A percentile compares a stretch with the other conserved stretches of the same genome.
Conservation (phyloP, 345 rosid species). For the Hibiscus tridactylites region DNA sequence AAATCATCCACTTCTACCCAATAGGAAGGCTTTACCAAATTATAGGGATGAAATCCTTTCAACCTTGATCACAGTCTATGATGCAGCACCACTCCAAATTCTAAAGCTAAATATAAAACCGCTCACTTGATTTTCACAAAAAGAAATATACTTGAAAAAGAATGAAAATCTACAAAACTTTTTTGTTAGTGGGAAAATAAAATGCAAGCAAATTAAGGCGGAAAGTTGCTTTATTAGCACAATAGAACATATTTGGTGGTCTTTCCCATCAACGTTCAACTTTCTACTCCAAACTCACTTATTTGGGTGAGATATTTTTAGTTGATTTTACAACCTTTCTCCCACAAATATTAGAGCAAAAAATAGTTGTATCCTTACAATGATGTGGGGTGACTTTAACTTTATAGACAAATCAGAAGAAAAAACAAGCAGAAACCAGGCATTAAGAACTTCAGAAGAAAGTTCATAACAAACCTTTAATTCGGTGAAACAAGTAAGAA, state of each 20-base stretch:
- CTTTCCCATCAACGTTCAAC: background rate
- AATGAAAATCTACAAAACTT: background rate
- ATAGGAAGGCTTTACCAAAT: background rate
- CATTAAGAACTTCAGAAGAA: slow-evolving; percentile 8
- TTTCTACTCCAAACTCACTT: background rate
- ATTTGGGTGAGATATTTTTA: background rate
- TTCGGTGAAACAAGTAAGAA: slow-evolving; percentile 46
- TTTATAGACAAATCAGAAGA: background rate
- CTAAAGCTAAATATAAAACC: background rate
- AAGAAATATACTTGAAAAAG: background rate
- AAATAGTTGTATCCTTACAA: background rate
- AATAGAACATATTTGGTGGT: background rate
- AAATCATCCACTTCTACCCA: background rate
- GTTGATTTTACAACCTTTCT: background rate
- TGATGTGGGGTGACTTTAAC: background rate
- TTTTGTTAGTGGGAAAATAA: background rate
- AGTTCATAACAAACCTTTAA: slow-evolving; percentile 48
- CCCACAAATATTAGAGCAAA: background rate
- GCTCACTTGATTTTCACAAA: background rate
- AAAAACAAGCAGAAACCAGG: slow-evolving; percentile 8
- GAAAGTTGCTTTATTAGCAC: background rate
- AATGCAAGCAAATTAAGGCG: background rate
- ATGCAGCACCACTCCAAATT: background rate
- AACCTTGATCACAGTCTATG: background rate
- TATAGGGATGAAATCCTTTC: background rate